phyloP scores from a whole-genome alignment of 2,329 filamentous ascomycete genomes.

The Colletotrichum salicis region DNA sequence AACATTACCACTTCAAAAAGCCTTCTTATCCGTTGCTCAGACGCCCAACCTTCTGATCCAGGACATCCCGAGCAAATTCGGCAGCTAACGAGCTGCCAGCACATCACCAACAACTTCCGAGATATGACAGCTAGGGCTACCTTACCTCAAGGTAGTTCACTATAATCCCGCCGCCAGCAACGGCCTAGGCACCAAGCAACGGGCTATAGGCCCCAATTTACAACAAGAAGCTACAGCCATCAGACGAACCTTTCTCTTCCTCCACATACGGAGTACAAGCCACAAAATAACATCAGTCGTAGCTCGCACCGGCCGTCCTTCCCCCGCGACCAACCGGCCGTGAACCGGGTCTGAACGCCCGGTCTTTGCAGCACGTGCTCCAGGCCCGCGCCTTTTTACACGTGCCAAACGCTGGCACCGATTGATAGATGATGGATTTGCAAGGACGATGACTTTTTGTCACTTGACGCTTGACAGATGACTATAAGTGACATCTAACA shows the following conservation, averaged over 20 bases:
- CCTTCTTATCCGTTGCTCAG: neutral
- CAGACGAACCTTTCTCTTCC: slow-evolving; percentile 15
- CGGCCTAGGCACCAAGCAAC: too few relatives aligned
- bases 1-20: neutral
- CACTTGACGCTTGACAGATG: neutral
- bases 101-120: neutral
- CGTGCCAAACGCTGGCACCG: slow-evolving; percentile 22
- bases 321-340: neutral
- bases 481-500: neutral
- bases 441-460: neutral
- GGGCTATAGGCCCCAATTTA: neutral
- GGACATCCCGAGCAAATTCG: neutral
- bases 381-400: neutral
- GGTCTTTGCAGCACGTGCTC: slow-evolving; percentile 13
- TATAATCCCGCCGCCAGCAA: neutral
- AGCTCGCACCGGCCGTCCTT: neutral
- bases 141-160: neutral
- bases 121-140: too few relatives aligned
- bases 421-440: too few relatives aligned
- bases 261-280: neutral
- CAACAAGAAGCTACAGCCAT: neutral
- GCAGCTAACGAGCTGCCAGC: neutral
- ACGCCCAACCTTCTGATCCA: neutral
- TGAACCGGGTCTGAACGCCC: neutral
- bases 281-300: neutral